Conservation (phyloP, 345 rosid genomes). For the Cardamine occulta region DNA sequence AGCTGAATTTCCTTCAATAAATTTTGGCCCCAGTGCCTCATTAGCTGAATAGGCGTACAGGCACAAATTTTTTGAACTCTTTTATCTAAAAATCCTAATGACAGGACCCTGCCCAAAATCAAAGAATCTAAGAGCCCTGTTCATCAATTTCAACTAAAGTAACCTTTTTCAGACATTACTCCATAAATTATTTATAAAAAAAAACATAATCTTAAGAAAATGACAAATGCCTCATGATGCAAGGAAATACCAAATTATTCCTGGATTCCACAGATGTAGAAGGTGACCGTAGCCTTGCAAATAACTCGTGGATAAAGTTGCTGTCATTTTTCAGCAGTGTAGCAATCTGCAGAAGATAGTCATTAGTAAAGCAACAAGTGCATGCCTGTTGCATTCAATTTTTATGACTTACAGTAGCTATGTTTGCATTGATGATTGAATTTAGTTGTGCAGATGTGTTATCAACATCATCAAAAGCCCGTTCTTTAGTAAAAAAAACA, state of each 20-base stretch:
- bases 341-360: constrained; percentile 61
- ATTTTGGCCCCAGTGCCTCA: not conserved
- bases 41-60: constrained; percentile 13
- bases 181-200: not conserved
- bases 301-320: constrained; percentile 74
- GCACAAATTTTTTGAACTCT: constrained; percentile 10
- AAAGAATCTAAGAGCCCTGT: not conserved
- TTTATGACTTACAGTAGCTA: constrained; percentile 68
- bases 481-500: constrained; percentile 73
- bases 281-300: constrained; percentile 72
- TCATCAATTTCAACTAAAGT: constrained; percentile 15
- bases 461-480: constrained; percentile 67
- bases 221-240: constrained; percentile 10
- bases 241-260: constrained; percentile 73
- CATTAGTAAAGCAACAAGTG: constrained; percentile 19
- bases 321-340: constrained; percentile 78
- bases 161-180: constrained; percentile 16
- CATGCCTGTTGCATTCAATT: constrained; percentile 20
- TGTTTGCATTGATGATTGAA: constrained; percentile 73
- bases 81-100: constrained; percentile 1
- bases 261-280: constrained; percentile 65
- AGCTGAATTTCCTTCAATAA: not conserved
- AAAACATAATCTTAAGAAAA: constrained; percentile 13
- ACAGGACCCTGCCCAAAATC: not conserved
- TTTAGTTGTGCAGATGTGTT: constrained; percentile 64